Percentiles rank a stretch among this genome's conserved stretches.
Conservation (phyloP, 2,329 filamentous ascomycete species). For the Aureobasidium sp. region DNA sequence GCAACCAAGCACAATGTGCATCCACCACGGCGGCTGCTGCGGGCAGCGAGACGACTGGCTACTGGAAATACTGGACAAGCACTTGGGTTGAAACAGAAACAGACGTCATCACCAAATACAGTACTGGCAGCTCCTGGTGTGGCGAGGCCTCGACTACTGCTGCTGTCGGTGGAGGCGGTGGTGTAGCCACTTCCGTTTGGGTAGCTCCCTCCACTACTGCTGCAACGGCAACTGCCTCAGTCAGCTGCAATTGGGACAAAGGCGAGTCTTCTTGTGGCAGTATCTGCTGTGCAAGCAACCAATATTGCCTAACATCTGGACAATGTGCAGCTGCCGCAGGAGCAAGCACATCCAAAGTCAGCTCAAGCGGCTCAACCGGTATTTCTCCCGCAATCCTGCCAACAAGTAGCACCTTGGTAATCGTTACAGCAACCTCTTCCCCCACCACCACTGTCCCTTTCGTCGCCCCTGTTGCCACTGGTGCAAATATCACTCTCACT, state of each 20-base stretch:
- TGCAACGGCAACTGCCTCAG: conserved; percentile 23
- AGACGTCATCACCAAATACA: conserved; percentile 43
- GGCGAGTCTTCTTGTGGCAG: conserved; percentile 55
- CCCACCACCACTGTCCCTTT: conserved; percentile 45
- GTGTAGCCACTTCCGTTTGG: conserved; percentile 22
- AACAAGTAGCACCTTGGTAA: conserved; percentile 49
- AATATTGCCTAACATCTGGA: conserved; percentile 56
- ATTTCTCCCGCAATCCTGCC: conserved; percentile 37
- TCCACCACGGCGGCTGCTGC: conserved; percentile 18
- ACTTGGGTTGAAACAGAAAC: conserved; percentile 50
- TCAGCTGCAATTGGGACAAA: conserved; percentile 41
- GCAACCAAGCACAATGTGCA: conserved; percentile 43
- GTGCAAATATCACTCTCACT: conserved; percentile 37
- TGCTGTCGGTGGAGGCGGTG: conserved; percentile 13
- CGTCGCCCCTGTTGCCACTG: conserved; percentile 47
- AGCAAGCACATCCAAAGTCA: conserved; percentile 25
- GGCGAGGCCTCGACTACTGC: conserved; percentile 25
- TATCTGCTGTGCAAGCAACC: conserved; percentile 63
- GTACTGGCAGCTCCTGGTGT: conserved; percentile 44
- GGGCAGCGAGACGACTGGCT: conserved; percentile 30
- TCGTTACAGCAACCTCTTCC: conserved; percentile 40
- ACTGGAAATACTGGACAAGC: conserved; percentile 52
- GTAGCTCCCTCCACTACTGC: conserved; percentile 12
- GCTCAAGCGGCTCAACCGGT: conserved; percentile 34
- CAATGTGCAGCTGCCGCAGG: conserved; percentile 51